Conservation (phyloP, 2,329 filamentous ascomycete genomes). For the Lachnellula suecica region DNA sequence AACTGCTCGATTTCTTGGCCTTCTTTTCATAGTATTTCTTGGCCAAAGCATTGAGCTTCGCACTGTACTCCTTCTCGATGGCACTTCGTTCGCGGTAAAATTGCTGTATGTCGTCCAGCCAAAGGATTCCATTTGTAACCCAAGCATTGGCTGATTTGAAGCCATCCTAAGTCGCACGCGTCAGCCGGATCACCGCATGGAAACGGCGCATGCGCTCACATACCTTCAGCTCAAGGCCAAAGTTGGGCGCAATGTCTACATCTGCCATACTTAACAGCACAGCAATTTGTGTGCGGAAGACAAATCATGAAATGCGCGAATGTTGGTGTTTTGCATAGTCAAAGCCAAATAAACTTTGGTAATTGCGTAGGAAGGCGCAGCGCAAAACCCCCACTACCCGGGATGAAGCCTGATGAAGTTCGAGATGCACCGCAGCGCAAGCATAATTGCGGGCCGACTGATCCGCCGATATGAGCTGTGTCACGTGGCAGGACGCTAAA, state of each 20-base stretch:
- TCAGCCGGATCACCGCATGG: constrained; percentile 12
- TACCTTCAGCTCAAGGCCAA: constrained; percentile 94
- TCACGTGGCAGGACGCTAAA: not conserved
- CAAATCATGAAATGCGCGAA: constrained; percentile 22
- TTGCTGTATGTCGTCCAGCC: constrained; percentile 94
- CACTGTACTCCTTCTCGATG: constrained; percentile 96
- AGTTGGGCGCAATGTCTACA: constrained; percentile 78
- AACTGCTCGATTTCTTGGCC: constrained; percentile 77
- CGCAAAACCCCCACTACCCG: constrained; percentile 11
- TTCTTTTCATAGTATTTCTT: constrained; percentile 99
- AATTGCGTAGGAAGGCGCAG: not conserved
- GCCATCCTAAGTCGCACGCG: constrained; percentile 65
- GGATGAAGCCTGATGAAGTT: constrained; percentile 6
- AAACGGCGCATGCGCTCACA: constrained; percentile 25
- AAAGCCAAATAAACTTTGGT: not conserved
- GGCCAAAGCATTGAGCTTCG: constrained; percentile 81
- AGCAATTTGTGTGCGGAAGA: constrained; percentile 4
- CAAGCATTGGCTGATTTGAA: constrained; percentile 94
- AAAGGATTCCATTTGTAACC: constrained; percentile 85
- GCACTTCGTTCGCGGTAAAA: constrained; percentile 94
- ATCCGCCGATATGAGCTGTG: not conserved
- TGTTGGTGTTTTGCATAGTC: constrained; percentile 15
- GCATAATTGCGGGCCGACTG: not conserved
- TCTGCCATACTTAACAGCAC: constrained; percentile 63
- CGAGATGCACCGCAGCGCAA: not conserved